A percentile compares a stretch with the other conserved stretches of the same genome.
Evolutionary conservation across 176 grass and related monocot genomes (phyloP).

Genomic region (Oryza glaberrima): DNA sequence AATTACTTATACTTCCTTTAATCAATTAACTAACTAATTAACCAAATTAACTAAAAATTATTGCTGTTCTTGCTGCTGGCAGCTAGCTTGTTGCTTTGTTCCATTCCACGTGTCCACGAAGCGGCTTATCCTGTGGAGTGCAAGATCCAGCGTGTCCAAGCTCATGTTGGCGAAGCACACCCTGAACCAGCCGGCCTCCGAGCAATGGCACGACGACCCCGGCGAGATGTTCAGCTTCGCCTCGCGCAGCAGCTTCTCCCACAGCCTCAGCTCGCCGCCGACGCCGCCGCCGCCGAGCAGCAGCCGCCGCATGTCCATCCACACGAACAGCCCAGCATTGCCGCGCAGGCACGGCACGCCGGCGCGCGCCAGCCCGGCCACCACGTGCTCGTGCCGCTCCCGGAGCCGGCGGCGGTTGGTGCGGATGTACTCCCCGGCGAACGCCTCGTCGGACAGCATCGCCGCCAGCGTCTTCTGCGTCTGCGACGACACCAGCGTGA

Average conservation of each 20-base stretch:
- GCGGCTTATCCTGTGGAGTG: conserved; percentile 56
- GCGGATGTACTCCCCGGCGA: conserved; percentile 64
- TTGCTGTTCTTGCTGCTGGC: conserved; percentile 3
- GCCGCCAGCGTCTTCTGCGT: conserved; percentile 79
- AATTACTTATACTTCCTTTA: not conserved
- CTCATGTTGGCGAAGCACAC: conserved; percentile 97
- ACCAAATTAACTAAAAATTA: not conserved
- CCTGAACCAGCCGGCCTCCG: conserved; percentile 89
- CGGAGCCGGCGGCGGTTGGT: conserved; percentile 64
- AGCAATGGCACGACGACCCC: conserved; percentile 87
- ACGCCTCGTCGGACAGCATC: conserved; percentile 66
- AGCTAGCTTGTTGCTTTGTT: conserved; percentile 18
- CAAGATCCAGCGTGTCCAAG: conserved; percentile 70
- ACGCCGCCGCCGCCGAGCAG: conserved; percentile 18
- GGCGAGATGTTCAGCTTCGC: conserved; percentile 84
- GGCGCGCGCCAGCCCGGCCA: conserved; percentile 50
- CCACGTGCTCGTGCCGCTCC: conserved; percentile 62
- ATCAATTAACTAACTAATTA: not conserved
- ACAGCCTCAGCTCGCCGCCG: conserved; percentile 66
- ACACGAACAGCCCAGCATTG: conserved; percentile 87
- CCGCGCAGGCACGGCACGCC: conserved; percentile 70
- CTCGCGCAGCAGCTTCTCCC: conserved; percentile 63
- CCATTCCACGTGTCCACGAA: conserved; percentile 62
- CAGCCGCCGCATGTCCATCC: conserved; percentile 76
- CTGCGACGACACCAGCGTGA: conserved; percentile 91